These are phyloP conservation scores for Trametes polyzona DNA, from an alignment of 1,284 basidiomycete genomes.

Conservation along the genomic window DNA sequence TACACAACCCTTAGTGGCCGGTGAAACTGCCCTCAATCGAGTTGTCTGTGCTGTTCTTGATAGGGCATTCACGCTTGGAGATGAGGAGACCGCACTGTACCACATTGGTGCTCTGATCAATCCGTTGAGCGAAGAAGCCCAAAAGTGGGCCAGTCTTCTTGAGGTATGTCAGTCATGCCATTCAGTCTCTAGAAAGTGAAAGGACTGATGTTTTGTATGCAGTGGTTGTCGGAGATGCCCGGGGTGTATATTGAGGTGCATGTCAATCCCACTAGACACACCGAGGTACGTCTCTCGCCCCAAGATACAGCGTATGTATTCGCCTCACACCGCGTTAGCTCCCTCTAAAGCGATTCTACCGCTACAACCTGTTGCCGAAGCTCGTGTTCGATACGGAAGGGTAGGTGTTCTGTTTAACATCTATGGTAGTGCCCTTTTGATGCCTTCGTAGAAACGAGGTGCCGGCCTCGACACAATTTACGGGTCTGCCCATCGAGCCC, in stretches of 20 bases:
- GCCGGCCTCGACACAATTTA: slow-evolving; percentile 53
- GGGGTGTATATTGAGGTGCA: slow-evolving; percentile 74
- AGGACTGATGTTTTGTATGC: not conserved
- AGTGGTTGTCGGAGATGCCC: slow-evolving; percentile 66
- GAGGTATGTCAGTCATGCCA: slow-evolving; percentile 49
- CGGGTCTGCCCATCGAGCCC: slow-evolving; percentile 62
- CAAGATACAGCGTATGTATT: not conserved
- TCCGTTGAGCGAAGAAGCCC: slow-evolving; percentile 84
- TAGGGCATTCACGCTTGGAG: slow-evolving; percentile 74
- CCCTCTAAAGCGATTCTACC: slow-evolving; percentile 94
- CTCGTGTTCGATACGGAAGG: slow-evolving; percentile 74
- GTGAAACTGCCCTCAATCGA: too few species aligned
- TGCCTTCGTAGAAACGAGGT: slow-evolving; percentile 54
- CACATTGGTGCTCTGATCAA: slow-evolving; percentile 82
- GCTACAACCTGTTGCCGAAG: slow-evolving; percentile 67
- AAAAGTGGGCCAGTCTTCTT: slow-evolving; percentile 82
- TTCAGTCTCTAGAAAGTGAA: not conserved
- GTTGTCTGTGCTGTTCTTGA: too few species aligned
- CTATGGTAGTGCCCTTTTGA: not conserved
- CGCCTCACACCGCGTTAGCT: slow-evolving; percentile 51
- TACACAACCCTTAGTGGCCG: too few species aligned
- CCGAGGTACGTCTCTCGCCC: slow-evolving; percentile 56
- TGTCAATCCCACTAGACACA: slow-evolving; percentile 69
- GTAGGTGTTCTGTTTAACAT: slow-evolving; percentile 43
- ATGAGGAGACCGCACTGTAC: slow-evolving; percentile 67